Percentiles rank a stretch among this genome's conserved stretches.
Evolutionary conservation across 2,329 filamentous ascomycete species (phyloP).

Genomic region (Cladobotryum mycophilum): DNA sequence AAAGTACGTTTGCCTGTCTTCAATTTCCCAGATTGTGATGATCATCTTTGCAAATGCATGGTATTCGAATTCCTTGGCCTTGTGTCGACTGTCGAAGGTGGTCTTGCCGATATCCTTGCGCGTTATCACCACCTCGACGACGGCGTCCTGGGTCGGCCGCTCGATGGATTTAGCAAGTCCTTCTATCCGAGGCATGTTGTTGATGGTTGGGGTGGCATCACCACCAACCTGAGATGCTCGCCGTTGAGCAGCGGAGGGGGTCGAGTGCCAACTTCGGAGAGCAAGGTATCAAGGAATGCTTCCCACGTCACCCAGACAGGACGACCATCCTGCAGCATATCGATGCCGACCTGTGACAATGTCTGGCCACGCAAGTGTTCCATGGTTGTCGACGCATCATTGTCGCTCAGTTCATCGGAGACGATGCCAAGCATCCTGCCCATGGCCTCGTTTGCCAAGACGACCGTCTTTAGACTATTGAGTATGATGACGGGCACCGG

Average conservation of each 20-base stretch:
- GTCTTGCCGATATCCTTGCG: constrained; percentile 39
- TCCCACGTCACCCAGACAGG: constrained; percentile 56
- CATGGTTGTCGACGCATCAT: constrained; percentile 39
- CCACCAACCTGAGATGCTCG: constrained; percentile 17
- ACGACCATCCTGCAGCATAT: constrained; percentile 62
- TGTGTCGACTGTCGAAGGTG: constrained; percentile 27
- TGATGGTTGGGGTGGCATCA: constrained; percentile 33
- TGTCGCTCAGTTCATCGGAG: constrained; percentile 31
- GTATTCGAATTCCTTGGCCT: constrained; percentile 30
- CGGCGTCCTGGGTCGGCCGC: constrained; percentile 49
- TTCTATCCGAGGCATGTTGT: constrained; percentile 25
- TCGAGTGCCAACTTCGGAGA: constrained; percentile 34
- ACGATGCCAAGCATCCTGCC: constrained; percentile 60
- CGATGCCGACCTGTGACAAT: constrained; percentile 64
- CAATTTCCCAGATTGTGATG: constrained; percentile 65
- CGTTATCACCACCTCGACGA: constrained; percentile 62
- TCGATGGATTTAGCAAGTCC: constrained; percentile 20
- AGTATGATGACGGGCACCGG: constrained; percentile 67
- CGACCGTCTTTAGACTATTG: constrained; percentile 60
- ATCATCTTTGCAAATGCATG: constrained; percentile 66
- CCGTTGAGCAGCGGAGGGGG: constrained; percentile 18
- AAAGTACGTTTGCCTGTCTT: constrained; percentile 62
- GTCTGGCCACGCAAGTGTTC: constrained; percentile 60
- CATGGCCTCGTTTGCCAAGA: constrained; percentile 71
- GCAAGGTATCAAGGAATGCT: constrained; percentile 49